Evolutionary conservation across 805 yeast genomes (phyloP).

Genomic region (Candida tibetensis): DNA sequence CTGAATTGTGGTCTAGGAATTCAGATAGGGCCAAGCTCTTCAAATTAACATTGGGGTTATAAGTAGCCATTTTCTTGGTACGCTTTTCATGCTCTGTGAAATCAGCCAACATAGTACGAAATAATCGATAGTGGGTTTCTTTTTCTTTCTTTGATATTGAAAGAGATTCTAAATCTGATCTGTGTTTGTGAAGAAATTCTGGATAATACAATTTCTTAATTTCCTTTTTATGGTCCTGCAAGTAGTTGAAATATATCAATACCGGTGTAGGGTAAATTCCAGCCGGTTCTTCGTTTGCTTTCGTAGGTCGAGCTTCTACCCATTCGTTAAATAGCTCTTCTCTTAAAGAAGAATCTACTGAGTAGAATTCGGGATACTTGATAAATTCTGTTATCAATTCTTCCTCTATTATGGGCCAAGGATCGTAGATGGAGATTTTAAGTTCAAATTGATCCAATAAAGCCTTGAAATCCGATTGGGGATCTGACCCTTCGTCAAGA

Average conservation of each 20-base stretch:
- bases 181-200: slow-evolving; percentile 24
- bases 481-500: slow-evolving; percentile 6
- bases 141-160: slow-evolving; percentile 15
- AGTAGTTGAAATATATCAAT: slow-evolving; percentile 19
- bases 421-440: slow-evolving; percentile 31
- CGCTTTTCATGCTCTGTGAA: slow-evolving; percentile 28
- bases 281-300: neutral
- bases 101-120: slow-evolving; percentile 26
- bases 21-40: slow-evolving; percentile 26
- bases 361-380: slow-evolving; percentile 27
- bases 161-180: slow-evolving; percentile 11
- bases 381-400: slow-evolving; percentile 28
- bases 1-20: slow-evolving; percentile 15
- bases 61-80: slow-evolving; percentile 16
- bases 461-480: slow-evolving; percentile 17
- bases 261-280: slow-evolving; percentile 21
- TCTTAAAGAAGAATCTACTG: slow-evolving; percentile 17
- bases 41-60: slow-evolving; percentile 21
- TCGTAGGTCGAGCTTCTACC: slow-evolving; percentile 11
- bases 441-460: slow-evolving; percentile 25
- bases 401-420: slow-evolving; percentile 40
- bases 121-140: slow-evolving; percentile 25
- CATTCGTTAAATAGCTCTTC: slow-evolving; percentile 27
- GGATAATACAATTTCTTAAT: slow-evolving; percentile 24
- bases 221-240: slow-evolving; percentile 30